A percentile compares a stretch with the other conserved stretches of the same genome.
Conservation (phyloP, 2,329 filamentous ascomycete species). For the Alternaria incomplexa region DNA sequence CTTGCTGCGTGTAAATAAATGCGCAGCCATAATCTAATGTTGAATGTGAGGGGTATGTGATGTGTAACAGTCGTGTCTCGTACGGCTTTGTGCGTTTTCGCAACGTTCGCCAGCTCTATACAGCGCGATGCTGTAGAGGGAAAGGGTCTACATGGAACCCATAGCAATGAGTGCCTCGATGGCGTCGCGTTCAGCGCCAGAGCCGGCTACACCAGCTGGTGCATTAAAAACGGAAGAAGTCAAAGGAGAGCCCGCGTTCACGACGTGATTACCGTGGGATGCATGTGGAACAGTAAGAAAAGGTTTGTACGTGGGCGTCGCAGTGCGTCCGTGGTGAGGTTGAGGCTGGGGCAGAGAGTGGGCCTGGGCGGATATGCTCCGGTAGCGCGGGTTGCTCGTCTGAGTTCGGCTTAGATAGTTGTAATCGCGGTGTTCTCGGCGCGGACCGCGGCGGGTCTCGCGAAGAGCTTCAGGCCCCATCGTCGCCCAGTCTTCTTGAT, state of each 20-base stretch:
- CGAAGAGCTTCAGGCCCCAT: conserved; percentile 86
- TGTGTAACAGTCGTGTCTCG: background rate
- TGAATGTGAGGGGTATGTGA: conserved; percentile 2
- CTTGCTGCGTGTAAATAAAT: conserved; percentile 1
- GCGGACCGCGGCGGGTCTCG: conserved; percentile 54
- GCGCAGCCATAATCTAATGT: conserved; percentile 5
- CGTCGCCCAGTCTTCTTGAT: conserved; percentile 94
- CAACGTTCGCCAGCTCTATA: background rate
- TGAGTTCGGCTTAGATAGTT: conserved; percentile 48
- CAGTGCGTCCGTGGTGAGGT: conserved; percentile 8
- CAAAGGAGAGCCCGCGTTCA: conserved; percentile 27
- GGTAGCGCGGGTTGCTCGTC: conserved; percentile 35
- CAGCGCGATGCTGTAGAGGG: background rate
- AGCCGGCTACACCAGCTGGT: conserved; percentile 36
- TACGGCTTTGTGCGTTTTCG: background rate
- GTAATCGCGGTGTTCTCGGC: conserved; percentile 46
- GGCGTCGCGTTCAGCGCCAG: conserved; percentile 73
- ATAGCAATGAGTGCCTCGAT: conserved; percentile 81
- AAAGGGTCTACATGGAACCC: conserved; percentile 65
- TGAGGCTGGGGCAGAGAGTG: conserved; percentile 33
- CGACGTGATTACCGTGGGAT: conserved; percentile 39
- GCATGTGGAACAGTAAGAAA: conserved; percentile 36
- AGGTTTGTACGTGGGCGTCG: conserved; percentile 35
- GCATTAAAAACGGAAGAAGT: conserved; percentile 31
- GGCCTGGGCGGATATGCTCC: conserved; percentile 35